Evolutionary conservation across 305 asterid genomes (phyloP), one percentile per base, ranked within the genome.

Genomic region (Fraxinus platypoda): DNA sequence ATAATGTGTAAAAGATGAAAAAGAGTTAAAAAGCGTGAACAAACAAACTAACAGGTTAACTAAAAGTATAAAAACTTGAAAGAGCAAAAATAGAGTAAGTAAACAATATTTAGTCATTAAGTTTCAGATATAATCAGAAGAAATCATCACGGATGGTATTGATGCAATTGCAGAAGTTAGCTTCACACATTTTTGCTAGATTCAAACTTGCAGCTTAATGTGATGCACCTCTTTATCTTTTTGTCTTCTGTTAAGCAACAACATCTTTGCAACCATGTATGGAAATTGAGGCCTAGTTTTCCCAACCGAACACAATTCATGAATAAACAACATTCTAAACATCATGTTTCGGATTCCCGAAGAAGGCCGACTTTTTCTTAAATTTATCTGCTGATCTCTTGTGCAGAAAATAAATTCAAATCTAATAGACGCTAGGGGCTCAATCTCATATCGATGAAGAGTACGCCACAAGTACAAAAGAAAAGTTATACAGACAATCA

Each of bases 281-380:
- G 78, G 19, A 19, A 70, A 33, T 34, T 38, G 64, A 38, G 37
- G 21, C 38, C 28, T 3, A 68, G 33, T 68, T 28, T 59, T 43
- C 8, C 75, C 76, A 85, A 66, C 62, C 26, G 62, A 75, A 71
- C 25, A 28, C 37, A 79, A 66, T 31, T 35, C 81, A 37, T 31
- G 75, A 33, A 80, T 43, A 34, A 79, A 11, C 30, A 26, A 41
- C 31, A 3, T 54, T 23, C 76, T 57, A 57, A 57, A 57, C 28
- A 19, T 57, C 12, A 19, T 57, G 19, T 57, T 57, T 19, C 28
- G 8, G 11, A 15, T 52, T 52, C 62, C 52, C 2, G 52, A 41
- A 41, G 52, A 12, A 12, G 54, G 54, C 6, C 1, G n/a, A 13
- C 6, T 13, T 15, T 46, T 13, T 46, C 19, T 13, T 3, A 46